Base-by-base conservation (phyloP, 129 eudicot genomes). In the Rutidosis leptorrhynchoides region DNA sequence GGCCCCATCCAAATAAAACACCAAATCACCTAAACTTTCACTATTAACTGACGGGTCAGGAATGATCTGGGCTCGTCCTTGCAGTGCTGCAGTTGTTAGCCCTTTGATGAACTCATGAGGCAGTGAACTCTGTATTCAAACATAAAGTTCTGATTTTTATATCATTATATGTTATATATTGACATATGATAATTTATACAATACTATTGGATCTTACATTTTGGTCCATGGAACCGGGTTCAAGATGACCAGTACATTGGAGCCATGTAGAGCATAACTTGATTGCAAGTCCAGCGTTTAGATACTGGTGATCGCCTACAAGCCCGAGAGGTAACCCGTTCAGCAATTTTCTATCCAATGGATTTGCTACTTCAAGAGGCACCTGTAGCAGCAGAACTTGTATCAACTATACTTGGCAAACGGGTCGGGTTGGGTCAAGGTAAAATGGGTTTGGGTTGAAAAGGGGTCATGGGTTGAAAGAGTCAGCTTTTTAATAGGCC, bases 261-360 rank as follows among this genome's bases (percentile, higher is more conserved):
- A 93, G 96, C 96, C 96, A 93, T 32, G 93, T 83, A 73, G 95
- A 78, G 83, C 96, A 89, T 69, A 93, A 74, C 42, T 90, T 87
- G 64, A 93, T 74, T 46, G 99, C 99, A 78, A 93, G 95, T 69
- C 96, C 99, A 56, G 99, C 99, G 74, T 93, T 93, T 28, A 84
- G n/a, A 65, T 84, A 89, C 74, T 93, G 99, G 76, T 93, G 99
- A 65, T 93, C 96, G 6, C 99, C 99, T 64, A 83, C 79, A 62
- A 93, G 99, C 73, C 96, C 96, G 30, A 93, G 90, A 68, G 68
- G 75, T 48, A 78, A 64, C 25, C 96, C 93, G 43, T 78, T 75
- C 58, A 93, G 83, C 73, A 83, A 71, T 65, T 74, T 81, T 26
- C 78, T 69, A 74, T 89, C 95, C 68, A 93, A 64, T 1, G 99